Evolutionary conservation across 495 filamentous ascomycete genomes (phyloP).

Genomic region (Penicillium herquei): DNA sequence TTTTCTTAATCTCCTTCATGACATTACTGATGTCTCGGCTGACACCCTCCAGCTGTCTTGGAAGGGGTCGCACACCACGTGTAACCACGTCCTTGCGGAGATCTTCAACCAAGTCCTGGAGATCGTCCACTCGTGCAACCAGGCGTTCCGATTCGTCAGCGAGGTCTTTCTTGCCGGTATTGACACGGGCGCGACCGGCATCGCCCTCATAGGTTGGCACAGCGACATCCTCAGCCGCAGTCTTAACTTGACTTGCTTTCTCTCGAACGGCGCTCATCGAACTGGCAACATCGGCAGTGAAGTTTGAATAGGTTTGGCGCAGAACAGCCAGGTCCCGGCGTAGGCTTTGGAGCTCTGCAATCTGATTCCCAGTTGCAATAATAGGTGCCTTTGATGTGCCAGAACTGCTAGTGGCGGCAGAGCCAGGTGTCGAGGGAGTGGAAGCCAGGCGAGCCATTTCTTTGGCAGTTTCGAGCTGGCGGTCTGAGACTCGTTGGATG

Average conservation of each 20-base stretch:
- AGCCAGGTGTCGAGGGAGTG: slow-evolving; percentile 50
- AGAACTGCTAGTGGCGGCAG: slow-evolving; percentile 20
- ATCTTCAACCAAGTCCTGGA: slow-evolving; percentile 95
- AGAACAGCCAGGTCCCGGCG: slow-evolving; percentile 90
- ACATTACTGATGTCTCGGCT: slow-evolving; percentile 80
- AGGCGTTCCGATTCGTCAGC: slow-evolving; percentile 81
- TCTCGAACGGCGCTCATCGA: slow-evolving; percentile 79
- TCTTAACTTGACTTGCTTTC: slow-evolving; percentile 79
- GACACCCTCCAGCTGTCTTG: slow-evolving; percentile 84
- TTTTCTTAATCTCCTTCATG: slow-evolving; percentile 86
- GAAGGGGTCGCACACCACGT: slow-evolving; percentile 87
- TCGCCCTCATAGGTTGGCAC: slow-evolving; percentile 65
- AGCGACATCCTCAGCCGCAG: slow-evolving; percentile 63
- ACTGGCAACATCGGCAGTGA: slow-evolving; percentile 80
- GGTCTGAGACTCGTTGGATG: slow-evolving; percentile 85
- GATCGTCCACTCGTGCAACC: slow-evolving; percentile 87
- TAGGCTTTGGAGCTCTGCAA: slow-evolving; percentile 75
- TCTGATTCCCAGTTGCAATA: slow-evolving; percentile 50
- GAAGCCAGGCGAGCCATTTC: slow-evolving; percentile 82
- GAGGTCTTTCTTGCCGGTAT: slow-evolving; percentile 79
- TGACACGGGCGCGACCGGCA: slow-evolving; percentile 78
- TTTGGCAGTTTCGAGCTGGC: slow-evolving; percentile 86
- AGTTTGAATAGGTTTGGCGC: slow-evolving; percentile 88
- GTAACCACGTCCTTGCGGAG: slow-evolving; percentile 94
- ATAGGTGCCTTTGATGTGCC: slow-evolving; percentile 20